phyloP scores from a whole-genome alignment of 2,329 filamentous ascomycete species.

The Onygenales sp. region DNA sequence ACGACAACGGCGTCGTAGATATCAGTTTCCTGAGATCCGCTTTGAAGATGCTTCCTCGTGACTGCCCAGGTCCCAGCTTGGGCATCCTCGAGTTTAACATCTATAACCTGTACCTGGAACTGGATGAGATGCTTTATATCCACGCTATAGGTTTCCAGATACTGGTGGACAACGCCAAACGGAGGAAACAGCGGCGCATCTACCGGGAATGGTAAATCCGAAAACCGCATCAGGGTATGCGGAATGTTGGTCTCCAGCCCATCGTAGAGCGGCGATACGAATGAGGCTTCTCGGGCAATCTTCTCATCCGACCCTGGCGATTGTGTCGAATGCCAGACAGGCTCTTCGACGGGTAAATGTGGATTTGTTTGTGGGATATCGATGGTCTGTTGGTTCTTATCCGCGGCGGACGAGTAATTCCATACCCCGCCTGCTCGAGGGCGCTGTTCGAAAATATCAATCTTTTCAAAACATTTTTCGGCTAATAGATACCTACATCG shows the following conservation, averaged over 20 bases:
- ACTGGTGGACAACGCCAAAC: slow-evolving; percentile 60
- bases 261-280: slow-evolving; percentile 78
- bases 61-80: slow-evolving; percentile 49
- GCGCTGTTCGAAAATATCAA: slow-evolving; percentile 78
- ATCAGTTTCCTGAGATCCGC: slow-evolving; percentile 30
- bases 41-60: slow-evolving; percentile 42
- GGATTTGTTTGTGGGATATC: slow-evolving; percentile 60
- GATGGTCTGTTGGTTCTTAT: slow-evolving; percentile 33
- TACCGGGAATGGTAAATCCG: slow-evolving; percentile 56
- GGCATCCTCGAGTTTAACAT: slow-evolving; percentile 39
- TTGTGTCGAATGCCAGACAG: slow-evolving; percentile 39
- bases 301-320: neutral
- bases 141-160: slow-evolving; percentile 62
- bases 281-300: slow-evolving; percentile 42
- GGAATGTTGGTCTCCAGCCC: slow-evolving; percentile 81
- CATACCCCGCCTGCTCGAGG: slow-evolving; percentile 70
- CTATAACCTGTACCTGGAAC: slow-evolving; percentile 62
- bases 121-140: slow-evolving; percentile 58
- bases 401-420: slow-evolving; percentile 57
- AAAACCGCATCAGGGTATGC: slow-evolving; percentile 68
- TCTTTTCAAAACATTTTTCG: slow-evolving; percentile 57
- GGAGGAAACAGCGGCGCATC: slow-evolving; percentile 64
- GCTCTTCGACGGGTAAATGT: slow-evolving; percentile 53
- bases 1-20: slow-evolving; percentile 67
- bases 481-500: slow-evolving; percentile 55